Percentiles rank a stretch among this genome's conserved stretches.
phyloP scores from a whole-genome alignment of 2,329 filamentous ascomycete genomes.

The Colletotrichum chrysophilum region DNA sequence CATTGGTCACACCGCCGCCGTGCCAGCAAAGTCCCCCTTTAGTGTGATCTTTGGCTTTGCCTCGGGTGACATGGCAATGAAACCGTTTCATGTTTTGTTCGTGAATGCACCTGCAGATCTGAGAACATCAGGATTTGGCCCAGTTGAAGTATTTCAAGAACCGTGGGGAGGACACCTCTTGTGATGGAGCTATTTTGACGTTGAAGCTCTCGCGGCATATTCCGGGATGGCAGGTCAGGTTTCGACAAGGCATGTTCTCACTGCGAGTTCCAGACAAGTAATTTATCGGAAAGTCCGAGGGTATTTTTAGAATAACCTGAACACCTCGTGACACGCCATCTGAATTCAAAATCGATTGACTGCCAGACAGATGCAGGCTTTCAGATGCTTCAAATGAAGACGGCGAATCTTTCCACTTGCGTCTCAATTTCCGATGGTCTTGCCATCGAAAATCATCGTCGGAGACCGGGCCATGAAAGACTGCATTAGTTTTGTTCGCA shows the following conservation, averaged over 20 bases:
- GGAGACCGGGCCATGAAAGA: background rate
- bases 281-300: background rate
- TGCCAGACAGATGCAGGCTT: background rate
- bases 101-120: background rate
- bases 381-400: background rate
- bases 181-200: background rate
- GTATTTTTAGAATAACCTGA: background rate
- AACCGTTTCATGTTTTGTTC: background rate
- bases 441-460: background rate
- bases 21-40: background rate
- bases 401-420: background rate
- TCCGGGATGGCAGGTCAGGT: background rate
- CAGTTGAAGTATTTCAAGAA: background rate
- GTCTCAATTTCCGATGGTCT: background rate
- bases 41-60: background rate
- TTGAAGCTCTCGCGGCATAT: background rate
- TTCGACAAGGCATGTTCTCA: background rate
- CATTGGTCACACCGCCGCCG: background rate
- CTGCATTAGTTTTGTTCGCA: background rate
- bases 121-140: background rate
- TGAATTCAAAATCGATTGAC: background rate
- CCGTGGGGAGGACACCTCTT: background rate
- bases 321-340: background rate
- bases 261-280: background rate
- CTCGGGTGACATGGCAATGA: background rate